Evolutionary conservation across 257 asterid genomes (phyloP).

Genomic region (Solanum commersonii): DNA sequence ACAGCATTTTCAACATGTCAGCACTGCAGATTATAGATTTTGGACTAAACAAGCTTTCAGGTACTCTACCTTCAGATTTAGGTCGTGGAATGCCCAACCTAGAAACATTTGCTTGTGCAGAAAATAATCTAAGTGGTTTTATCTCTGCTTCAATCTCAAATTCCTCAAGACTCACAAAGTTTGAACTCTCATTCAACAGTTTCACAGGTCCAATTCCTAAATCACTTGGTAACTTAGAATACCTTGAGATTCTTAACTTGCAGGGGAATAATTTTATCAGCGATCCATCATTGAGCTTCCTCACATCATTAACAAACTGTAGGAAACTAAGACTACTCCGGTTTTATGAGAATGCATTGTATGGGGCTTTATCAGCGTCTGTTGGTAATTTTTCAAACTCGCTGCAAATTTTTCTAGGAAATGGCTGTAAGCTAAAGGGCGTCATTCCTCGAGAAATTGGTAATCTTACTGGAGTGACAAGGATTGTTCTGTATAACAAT

Average conservation of each 20-base stretch:
- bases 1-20: too few relatives aligned
- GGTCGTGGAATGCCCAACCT: constrained; percentile 5
- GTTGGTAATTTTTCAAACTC: neutral
- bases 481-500: neutral
- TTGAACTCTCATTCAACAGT: neutral
- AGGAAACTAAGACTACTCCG: neutral
- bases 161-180: neutral
- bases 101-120: fast-evolving
- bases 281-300: neutral
- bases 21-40: too few relatives aligned
- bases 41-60: too few relatives aligned
- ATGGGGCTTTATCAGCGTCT: neutral
- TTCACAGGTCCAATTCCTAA: neutral
- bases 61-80: neutral
- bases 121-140: neutral
- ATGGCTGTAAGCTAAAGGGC: neutral
- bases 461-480: neutral
- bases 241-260: neutral
- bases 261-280: neutral
- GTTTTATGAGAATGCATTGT: neutral
- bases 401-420: fast-evolving
- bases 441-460: neutral
- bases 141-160: constrained; percentile 16
- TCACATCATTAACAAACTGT: neutral
- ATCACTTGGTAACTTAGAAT: constrained; percentile 5